Base-by-base conservation (phyloP, 257 asterid genomes). In the Solanum pennellii region DNA sequence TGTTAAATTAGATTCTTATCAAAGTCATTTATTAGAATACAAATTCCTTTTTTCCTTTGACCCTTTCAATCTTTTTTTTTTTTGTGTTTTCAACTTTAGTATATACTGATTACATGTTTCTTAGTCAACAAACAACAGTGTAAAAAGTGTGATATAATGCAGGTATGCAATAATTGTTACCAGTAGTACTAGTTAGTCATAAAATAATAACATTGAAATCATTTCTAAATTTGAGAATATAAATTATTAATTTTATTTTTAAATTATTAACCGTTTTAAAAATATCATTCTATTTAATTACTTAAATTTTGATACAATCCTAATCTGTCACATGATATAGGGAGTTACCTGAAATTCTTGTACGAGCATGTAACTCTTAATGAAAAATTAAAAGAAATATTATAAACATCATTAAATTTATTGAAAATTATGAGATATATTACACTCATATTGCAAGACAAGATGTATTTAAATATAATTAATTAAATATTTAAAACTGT, bases 261-360 rank as follows among this genome's bases (percentile, higher is more conserved):
- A 1, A 52, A 7, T 16, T 6, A 18, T 52, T 18, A 4, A 0
- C 0, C 0, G 0, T 6, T 2, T 16, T 52, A 52, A 16, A 52
- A 18, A 52, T 18, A 52, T 18, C 16, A 0, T 8, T 2, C 1
- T 56, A 3, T 1, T 56, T 56, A 4, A 56, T 56, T 56, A 56
- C 20, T 4, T 56, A 56, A 56, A 18, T 18, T 56, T 7, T 18
- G 5, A 56, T 56, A 56, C 0, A 18, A 2, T 0, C 10, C 0
- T 56, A 4, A 56, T 56, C 21, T 52, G 7, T 1, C n/a, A 56
- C 11, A 18, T 56, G 11, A 7, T 10, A 56, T 56, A 18, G 10
- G 2, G 20, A 56, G n/a, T 56, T n/a, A 0, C 7, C 65, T 56
- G 5, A 56, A 56, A 56, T 2, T 56, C 2, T 18, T 56, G 11